Conservation (phyloP, 768 basidiomycete species). For the Tulasnella sp. region DNA sequence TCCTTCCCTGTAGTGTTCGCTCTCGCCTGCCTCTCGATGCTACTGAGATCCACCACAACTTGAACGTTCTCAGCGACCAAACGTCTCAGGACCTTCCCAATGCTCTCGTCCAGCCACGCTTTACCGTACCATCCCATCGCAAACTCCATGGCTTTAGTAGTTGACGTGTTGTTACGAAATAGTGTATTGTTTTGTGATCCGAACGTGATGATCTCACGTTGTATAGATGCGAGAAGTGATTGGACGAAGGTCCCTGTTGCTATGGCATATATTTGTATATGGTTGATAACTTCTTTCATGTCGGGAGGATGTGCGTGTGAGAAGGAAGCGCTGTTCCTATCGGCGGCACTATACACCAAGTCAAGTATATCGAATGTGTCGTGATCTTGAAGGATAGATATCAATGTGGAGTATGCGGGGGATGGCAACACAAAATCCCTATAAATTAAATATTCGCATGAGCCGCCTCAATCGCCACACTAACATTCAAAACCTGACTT, state of each 20-base stretch:
- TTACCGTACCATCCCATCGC: slow-evolving; percentile 78
- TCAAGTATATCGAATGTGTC: slow-evolving; percentile 51
- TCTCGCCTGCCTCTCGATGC: slow-evolving; percentile 38
- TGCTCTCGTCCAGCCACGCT: slow-evolving; percentile 66
- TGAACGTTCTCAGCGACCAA: slow-evolving; percentile 50
- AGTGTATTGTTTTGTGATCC: slow-evolving; percentile 47
- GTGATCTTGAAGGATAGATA: slow-evolving; percentile 26
- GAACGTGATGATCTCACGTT: not conserved
- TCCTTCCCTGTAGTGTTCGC: slow-evolving; percentile 15
- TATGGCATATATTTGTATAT: slow-evolving; percentile 58
- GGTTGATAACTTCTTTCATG: slow-evolving; percentile 52
- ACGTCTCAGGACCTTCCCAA: slow-evolving; percentile 58
- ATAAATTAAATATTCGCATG: not conserved
- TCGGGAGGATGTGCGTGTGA: slow-evolving; percentile 35
- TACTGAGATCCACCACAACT: slow-evolving; percentile 69
- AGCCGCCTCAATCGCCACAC: not conserved
- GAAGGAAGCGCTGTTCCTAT: slow-evolving; percentile 37
- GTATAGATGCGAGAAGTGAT: slow-evolving; percentile 23
- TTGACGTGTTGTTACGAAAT: slow-evolving; percentile 48
- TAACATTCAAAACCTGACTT: not conserved
- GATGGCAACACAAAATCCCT: slow-evolving; percentile 76
- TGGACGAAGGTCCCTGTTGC: slow-evolving; percentile 59
- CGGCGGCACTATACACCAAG: slow-evolving; percentile 62
- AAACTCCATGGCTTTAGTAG: slow-evolving; percentile 58
- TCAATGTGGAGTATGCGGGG: slow-evolving; percentile 47